Conservation (phyloP, 2,329 filamentous ascomycete species). For the Pseudogymnoascus sp. region DNA sequence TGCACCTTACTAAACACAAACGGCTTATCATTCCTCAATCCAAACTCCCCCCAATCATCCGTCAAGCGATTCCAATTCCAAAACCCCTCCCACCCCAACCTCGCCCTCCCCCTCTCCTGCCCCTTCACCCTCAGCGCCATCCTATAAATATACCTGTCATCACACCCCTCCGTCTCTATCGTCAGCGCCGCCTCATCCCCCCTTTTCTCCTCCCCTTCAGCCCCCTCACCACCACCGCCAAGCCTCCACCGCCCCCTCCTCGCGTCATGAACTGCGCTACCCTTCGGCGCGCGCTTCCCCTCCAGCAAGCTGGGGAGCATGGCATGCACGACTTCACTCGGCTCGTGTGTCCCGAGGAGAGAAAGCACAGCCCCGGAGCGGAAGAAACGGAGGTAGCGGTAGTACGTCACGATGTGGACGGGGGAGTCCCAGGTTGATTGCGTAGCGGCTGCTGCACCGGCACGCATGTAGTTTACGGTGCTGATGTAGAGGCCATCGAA, state of each 20-base stretch:
- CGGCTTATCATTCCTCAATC: conserved; percentile 54
- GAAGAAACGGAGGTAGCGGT: conserved; percentile 92
- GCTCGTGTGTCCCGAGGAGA: conserved; percentile 73
- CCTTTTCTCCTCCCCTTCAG: conserved; percentile 30
- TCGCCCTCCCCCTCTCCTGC: conserved; percentile 68
- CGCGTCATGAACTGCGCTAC: conserved; percentile 25
- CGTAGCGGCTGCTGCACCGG: conserved; percentile 65
- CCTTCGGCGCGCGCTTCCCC: conserved; percentile 12
- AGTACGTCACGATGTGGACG: conserved; percentile 95
- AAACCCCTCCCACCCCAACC: conserved; percentile 80
- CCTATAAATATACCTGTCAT: conserved; percentile 72
- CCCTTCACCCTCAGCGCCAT: conserved; percentile 69
- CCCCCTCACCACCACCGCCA: conserved; percentile 23
- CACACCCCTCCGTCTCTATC: conserved; percentile 79
- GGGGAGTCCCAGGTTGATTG: conserved; percentile 71
- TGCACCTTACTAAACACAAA: conserved; percentile 62
- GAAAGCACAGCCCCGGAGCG: conserved; percentile 79
- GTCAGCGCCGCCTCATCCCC: conserved; percentile 20
- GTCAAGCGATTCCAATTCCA: conserved; percentile 87
- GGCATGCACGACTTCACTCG: conserved; percentile 78
- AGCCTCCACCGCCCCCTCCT: neutral
- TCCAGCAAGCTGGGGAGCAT: conserved; percentile 64
- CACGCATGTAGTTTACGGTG: conserved; percentile 88
- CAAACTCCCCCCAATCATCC: conserved; percentile 84
- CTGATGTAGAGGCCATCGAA: conserved; percentile 96